Percentiles rank a stretch among this genome's conserved stretches.
Evolutionary conservation across 2,329 filamentous ascomycete genomes (phyloP).

Genomic region (Cercospora beticola): DNA sequence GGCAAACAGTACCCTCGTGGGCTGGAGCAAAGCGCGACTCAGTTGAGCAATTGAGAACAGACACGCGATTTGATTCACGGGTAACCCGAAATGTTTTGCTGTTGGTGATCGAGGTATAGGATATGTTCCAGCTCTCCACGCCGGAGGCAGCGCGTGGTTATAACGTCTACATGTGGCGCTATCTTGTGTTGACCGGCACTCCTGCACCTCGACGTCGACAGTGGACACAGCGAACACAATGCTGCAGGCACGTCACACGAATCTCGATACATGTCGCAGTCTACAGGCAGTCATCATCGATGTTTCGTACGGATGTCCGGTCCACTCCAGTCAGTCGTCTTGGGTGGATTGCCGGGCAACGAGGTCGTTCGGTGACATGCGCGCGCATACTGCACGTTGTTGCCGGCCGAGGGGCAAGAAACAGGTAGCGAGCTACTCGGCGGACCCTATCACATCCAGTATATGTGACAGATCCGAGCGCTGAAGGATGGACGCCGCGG

Average conservation of each 20-base stretch:
- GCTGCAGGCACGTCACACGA: neutral
- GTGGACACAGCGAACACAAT: neutral
- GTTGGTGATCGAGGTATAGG: constrained; percentile 1
- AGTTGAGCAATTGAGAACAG: neutral
- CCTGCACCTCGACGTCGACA: neutral
- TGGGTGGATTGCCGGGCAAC: neutral
- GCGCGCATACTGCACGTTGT: neutral
- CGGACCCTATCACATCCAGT: neutral
- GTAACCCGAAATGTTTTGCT: neutral
- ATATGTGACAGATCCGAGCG: neutral
- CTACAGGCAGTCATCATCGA: constrained; percentile 1
- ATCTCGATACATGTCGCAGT: neutral
- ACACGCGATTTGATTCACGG: neutral
- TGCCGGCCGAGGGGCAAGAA: neutral
- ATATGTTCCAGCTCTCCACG: constrained; percentile 3
- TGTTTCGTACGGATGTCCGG: neutral
- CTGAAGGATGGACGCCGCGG: neutral
- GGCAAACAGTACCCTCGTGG: neutral
- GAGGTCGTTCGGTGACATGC: neutral
- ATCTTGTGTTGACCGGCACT: neutral
- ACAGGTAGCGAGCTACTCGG: neutral
- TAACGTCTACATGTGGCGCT: constrained; percentile 1
- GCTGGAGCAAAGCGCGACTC: neutral
- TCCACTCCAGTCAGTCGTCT: neutral
- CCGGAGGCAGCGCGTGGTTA: constrained; percentile 6